phyloP scores from a whole-genome alignment of 129 eudicot genomes.

The Oenanthe sinensis region DNA sequence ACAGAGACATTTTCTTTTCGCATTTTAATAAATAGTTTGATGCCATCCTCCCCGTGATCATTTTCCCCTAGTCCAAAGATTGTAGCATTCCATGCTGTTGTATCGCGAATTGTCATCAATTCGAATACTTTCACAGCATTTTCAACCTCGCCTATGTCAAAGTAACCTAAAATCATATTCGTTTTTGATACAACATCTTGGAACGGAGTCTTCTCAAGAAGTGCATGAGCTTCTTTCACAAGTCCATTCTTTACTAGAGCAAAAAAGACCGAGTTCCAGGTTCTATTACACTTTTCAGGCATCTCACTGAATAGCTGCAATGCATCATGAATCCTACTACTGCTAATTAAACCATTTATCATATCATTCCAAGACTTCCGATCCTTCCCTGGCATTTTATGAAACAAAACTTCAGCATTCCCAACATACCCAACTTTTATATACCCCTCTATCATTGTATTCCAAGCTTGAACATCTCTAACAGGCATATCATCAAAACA shows the following conservation, averaged over 20 bases:
- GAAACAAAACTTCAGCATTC: slow-evolving; percentile 31
- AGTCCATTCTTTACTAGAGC: slow-evolving; percentile 26
- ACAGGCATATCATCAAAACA: slow-evolving; percentile 32
- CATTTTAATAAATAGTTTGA: slow-evolving; percentile 25
- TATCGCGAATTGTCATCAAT: slow-evolving; percentile 27
- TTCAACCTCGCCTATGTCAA: slow-evolving; percentile 19
- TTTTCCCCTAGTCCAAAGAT: slow-evolving; percentile 34
- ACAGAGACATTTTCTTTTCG: slow-evolving; percentile 10
- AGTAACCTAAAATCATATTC: slow-evolving; percentile 34
- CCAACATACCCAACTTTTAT: slow-evolving; percentile 16
- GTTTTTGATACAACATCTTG: slow-evolving; percentile 23
- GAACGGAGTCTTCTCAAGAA: slow-evolving; percentile 24
- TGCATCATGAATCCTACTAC: slow-evolving; percentile 24
- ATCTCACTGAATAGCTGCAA: slow-evolving; percentile 26
- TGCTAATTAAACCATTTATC: slow-evolving; percentile 23
- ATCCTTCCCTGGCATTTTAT: slow-evolving; percentile 35
- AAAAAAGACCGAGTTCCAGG: slow-evolving; percentile 27
- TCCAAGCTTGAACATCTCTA: slow-evolving; percentile 33
- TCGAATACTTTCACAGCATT: slow-evolving; percentile 27
- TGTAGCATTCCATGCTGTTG: slow-evolving; percentile 40
- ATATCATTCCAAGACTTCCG: slow-evolving; percentile 29
- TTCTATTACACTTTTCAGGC: slow-evolving; percentile 26
- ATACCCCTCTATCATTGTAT: slow-evolving; percentile 33
- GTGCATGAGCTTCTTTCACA: slow-evolving; percentile 33
- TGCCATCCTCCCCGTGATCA: slow-evolving; percentile 28